Base-by-base conservation (phyloP, 148 eudicot genomes). In the Spergularia bocconei region DNA sequence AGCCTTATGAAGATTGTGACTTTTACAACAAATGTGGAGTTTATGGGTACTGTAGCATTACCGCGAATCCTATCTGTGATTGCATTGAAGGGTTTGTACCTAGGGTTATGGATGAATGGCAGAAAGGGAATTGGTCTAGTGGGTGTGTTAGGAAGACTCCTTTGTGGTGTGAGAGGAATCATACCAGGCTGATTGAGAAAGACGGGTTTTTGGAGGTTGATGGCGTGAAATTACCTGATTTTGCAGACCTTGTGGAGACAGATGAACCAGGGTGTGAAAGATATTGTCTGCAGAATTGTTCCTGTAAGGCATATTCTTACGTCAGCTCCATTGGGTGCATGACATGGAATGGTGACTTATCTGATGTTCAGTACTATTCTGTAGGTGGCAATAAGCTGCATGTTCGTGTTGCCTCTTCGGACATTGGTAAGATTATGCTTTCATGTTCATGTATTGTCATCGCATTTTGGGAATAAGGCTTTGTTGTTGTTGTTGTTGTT, bases 221-320 rank as follows among this genome's bases (percentile, higher is more conserved):
- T 19, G 63, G 70, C 51, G 80, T 84, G 65, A 90, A 88, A 71
- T 68, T 88, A 60, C 94, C 94, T 33, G 94, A 90, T 64, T 90
- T 85, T 19, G 85, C 85, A 21, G 82, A 72, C 39, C 51, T 68
- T 55, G 76, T 78, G 66, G 57, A 54, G 13, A 73, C 38, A 9
- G 59, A 79, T 9, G 63, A 77, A 2, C 61, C 33, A 17, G 63
- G n/a, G 0, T 90, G 94, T 64, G 66, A 39, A 67, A 77, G 70
- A 14, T 39, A 14, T 67, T 90, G 94, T 63, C 66, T 78, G 68
- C 48, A 62, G 61, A 88, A 84, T 80, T 88, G 94, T 63, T 90
- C 90, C 1, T 90, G 94, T 68, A 67, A 13, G 13, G 94, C 90
- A 0, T 88, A 78, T 38, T 70, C 89, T 12, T 88, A 63, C 82